Base-by-base conservation (phyloP, 192 early-diverging fungal genomes). In the Coemansia sp. region DNA sequence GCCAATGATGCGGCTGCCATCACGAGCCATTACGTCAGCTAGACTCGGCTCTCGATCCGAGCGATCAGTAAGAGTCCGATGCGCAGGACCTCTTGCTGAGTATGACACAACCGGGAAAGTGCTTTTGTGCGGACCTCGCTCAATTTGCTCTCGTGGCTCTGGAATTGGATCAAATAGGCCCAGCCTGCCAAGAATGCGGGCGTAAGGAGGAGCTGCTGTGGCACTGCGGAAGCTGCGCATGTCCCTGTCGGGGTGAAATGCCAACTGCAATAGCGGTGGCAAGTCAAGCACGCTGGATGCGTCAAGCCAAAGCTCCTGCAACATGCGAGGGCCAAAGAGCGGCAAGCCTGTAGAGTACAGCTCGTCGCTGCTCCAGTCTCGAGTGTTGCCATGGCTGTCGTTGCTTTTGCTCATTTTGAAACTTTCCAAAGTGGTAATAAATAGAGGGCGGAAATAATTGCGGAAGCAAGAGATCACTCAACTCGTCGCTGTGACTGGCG, bases 101-200 rank as follows among this genome's bases (percentile, higher is more conserved):
- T 68, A 52, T 3, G 54, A 58, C 3, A 68, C 69, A 4, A 67
- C 62, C 2, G 75, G 75, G 18, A 72, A 72, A 5, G 64, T 56
- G 61, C 56, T 62, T 24, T 39, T 44, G 10, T 37, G 37, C 27
- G 22, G 48, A 19, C 38, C 44, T 18, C 26, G 35, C 18, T 26
- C 29, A 2, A 22, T 18, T 18, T 8, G 14, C n/a, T n/a, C n/a
- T 10, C 66, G 75, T 5, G 60, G 37, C 54, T 56, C 66, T 3
- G 43, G 22, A 26, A 72, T 55, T 0, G 65, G 59, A 41, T 78
- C 75, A 43, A 72, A 78, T 11, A 78, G 60, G 1, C 75, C 75
- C 1, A 78, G 56, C 17, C 58, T 29, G 37, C 69, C 53, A 29
- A 78, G 70, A 10, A 78, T 12, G 12, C 58, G 65, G 1, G 75